Conservation (phyloP, 441 rosid species). For the Pelargonium cotyledonis region DNA sequence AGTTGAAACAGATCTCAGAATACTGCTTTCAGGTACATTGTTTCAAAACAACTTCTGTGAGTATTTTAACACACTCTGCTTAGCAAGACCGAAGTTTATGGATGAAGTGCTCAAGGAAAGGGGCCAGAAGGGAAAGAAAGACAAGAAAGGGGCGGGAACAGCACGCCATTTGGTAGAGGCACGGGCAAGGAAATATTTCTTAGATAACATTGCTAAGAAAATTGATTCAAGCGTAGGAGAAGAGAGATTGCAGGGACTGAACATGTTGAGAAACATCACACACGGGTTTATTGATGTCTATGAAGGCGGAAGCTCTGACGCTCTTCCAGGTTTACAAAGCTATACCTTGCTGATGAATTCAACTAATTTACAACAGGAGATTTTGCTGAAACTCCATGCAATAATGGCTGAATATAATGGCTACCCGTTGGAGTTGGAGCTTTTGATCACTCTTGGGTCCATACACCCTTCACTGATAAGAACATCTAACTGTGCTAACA, state of each 20-base stretch:
- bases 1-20: conserved; percentile 67
- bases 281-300: conserved; percentile 71
- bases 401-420: conserved; percentile 52
- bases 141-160: conserved; percentile 35
- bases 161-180: conserved; percentile 67
- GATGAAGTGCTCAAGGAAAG: conserved; percentile 57
- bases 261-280: conserved; percentile 70
- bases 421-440: conserved; percentile 76
- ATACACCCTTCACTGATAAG: conserved; percentile 84
- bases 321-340: conserved; percentile 85
- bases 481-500: conserved; percentile 55
- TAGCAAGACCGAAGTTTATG: conserved; percentile 83
- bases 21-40: conserved; percentile 84
- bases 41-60: conserved; percentile 96
- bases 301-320: conserved; percentile 58
- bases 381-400: conserved; percentile 50
- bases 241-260: conserved; percentile 75
- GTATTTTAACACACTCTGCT: conserved; percentile 85
- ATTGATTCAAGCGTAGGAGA: conserved; percentile 57
- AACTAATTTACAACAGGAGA: conserved; percentile 55
- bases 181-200: conserved; percentile 74
- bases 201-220: conserved; percentile 72
- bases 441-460: conserved; percentile 76
- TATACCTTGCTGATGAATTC: conserved; percentile 89
- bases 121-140: conserved; percentile 56